Evolutionary conservation across 345 rosid species (phyloP).

Genomic region (Lepidium didymum): DNA sequence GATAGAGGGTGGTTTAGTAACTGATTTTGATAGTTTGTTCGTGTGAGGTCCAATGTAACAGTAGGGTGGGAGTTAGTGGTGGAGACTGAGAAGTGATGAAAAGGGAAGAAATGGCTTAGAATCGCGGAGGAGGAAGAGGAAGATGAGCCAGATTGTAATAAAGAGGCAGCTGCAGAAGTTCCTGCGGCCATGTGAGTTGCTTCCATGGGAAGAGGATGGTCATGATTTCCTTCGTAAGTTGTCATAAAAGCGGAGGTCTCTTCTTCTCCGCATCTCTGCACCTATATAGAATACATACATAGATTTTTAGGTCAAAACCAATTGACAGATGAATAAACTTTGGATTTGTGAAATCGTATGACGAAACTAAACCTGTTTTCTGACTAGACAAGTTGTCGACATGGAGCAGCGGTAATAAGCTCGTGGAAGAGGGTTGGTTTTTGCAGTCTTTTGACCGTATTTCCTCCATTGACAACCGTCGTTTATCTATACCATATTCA

Average conservation of each 20-base stretch:
- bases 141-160: slow-evolving; percentile 33
- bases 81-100: slow-evolving; percentile 37
- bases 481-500: slow-evolving; percentile 40
- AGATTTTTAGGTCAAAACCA: background rate
- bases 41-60: slow-evolving; percentile 56
- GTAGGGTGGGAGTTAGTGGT: slow-evolving; percentile 52
- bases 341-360: background rate
- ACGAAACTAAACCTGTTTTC: slow-evolving; percentile 62
- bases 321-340: background rate
- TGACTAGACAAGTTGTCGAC: slow-evolving; percentile 59
- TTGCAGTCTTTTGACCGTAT: slow-evolving; percentile 88
- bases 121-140: slow-evolving; percentile 23
- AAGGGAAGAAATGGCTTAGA: slow-evolving; percentile 21
- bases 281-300: background rate
- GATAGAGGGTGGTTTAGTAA: slow-evolving; percentile 23
- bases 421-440: slow-evolving; percentile 86
- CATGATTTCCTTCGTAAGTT: slow-evolving; percentile 39
- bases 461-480: slow-evolving; percentile 99
- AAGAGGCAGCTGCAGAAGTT: slow-evolving; percentile 38
- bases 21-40: slow-evolving; percentile 25
- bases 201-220: slow-evolving; percentile 37
- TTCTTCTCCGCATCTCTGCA: slow-evolving; percentile 37
- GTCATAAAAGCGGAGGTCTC: slow-evolving; percentile 26
- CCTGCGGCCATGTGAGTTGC: slow-evolving; percentile 40
- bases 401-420: slow-evolving; percentile 92